Evolutionary conservation across 371 early-diverging fungal species (phyloP), one percentile per base, ranked within the genome.

Genomic region (Mucor plumbeus): DNA sequence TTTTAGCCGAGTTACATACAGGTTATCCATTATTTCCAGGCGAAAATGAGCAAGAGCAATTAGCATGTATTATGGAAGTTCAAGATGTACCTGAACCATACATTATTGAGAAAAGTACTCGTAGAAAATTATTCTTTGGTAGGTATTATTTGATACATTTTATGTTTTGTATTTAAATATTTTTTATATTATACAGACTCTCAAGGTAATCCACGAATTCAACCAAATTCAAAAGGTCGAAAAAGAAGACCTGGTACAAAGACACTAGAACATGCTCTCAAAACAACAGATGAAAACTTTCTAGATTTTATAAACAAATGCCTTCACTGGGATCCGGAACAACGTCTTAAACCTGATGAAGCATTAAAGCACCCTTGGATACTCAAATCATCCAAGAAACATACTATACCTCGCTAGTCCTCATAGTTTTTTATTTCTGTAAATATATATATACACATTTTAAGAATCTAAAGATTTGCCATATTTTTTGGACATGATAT

Each of bases 11-110:
- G 72, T 84, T 99, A 36, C 85, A 91, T 60, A 91, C 92, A 4
- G 94, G 94, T 11, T 67, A 68, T 67, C 98, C 98, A 17, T 77
- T 99, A 43, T 97, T 99, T 72, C 97, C 98, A 8, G 98, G 97
- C 14, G 95, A 95, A 74, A 93, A 95, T 70, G 98, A 99, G 76
- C 90, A 89, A 64, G 97, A 99, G 72, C 96, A 97, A 74, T 74
- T 97, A 57, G 83, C 89, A 7, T 94, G 95, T 80, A 95, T 98
- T 48, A 93, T 97, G 90, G 96, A 97, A 72, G 76, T 95, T 26
- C 86, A 90, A 61, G 94, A 95, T 5, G 78, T 91, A 11, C 97
- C 96, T 4, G 88, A 88, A 5, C 69, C 79, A 21, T 87, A 90
- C 62, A 77, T 97, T 21, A 73, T 97, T 14, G 92, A 90, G 58